Base-by-base conservation (phyloP, 306 rosid genomes). In the Fagus sylvatica region DNA sequence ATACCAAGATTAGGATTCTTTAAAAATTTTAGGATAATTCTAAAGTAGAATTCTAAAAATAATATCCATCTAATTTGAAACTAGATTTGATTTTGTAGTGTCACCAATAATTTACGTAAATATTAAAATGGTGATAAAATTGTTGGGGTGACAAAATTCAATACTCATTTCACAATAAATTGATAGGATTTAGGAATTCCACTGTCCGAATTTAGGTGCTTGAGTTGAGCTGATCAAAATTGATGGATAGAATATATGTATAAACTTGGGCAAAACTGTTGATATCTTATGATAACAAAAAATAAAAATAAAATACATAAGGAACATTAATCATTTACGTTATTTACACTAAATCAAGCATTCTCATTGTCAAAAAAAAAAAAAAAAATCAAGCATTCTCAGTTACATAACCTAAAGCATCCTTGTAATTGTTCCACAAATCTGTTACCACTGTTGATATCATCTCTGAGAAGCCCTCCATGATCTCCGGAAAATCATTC, bases 401-500 rank as follows among this genome's bases (percentile, higher is more conserved):
- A 0, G 57, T 54, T 4, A 89, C 87, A 85, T 84, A 86, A 55
- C 76, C 91, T 5, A 87, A 40, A 76, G 90, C 93, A 10, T 83
- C 87, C 78, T 59, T 83, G 61, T 12, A 88, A 60, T 76, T 86
- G 16, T 83, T 82, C 91, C 89, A 89, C 73, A 73, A 67, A 10
- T 87, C 83, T 1, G 34, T 4, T 0, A 80, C 89, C 69, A 90
- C 77, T 0, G 77, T 64, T 55, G 84, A 74, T 4, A 60, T 4
- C 89, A 85, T 79, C 4, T 80, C 81, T 0, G 76, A 41, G 19
- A 89, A 40, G 57, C 74, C 86, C 39, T 80, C 70, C 6, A 78
- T 6, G 60, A 75, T 13, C 67, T 86, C 87, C 1, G 83, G 80
- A 54, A 82, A 28, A 41, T 65, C 80, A 33, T 69, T 61, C 17